Evolutionary conservation across 2,329 filamentous ascomycete species (phyloP), one percentile per base, ranked within the genome.

Genomic region (Sclerotiophoma versabilis): DNA sequence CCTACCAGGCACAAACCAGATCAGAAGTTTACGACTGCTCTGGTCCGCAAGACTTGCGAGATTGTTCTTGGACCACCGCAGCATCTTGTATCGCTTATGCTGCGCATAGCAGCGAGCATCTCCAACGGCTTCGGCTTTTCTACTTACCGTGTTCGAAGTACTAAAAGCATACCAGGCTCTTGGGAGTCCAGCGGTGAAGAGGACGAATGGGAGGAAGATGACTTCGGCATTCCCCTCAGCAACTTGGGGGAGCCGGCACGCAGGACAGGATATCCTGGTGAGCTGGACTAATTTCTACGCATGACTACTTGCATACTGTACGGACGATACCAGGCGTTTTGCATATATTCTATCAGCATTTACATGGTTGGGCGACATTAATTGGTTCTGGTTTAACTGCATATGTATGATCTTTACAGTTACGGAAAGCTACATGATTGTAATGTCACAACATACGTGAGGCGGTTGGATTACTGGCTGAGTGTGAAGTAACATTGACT

Each of bases 21-120:
- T 64, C 65, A 69, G 34, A 67, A 73, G 23, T 71, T 74, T 34
- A 74, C 71, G 3, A 79, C 84, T 44, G 83, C 86, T 3, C 83
- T 96, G 25, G 83, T 96, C 22, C 84, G 88, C 50, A 93, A 91
- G 75, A 92, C 92, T 0, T 87, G 85, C 59, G 87, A 90, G 45
- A 82, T 95, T 25, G 82, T 96, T 4, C 78, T 96, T 12, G 87
- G 90, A 0, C 92, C 92, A n/a, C 92, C 93, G 0, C 84, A 88
- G 27, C 86, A 93, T 64, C 82, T 96, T 2, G 84, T 96, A 29
- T 81, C 85, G 22, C 79, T 96, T 33, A 92, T 96, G 81, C 82
- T 96, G 4, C 86, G 87, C 50, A 91, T 96, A 51, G 91, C 92
- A 0, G 87, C 90, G 0, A 87, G 85, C 58, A 91, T 96, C 58